A percentile compares a stretch with the other conserved stretches of the same genome.
phyloP scores from a whole-genome alignment of 2,329 filamentous ascomycete genomes.

The Neopestalotiopsis rosae region DNA sequence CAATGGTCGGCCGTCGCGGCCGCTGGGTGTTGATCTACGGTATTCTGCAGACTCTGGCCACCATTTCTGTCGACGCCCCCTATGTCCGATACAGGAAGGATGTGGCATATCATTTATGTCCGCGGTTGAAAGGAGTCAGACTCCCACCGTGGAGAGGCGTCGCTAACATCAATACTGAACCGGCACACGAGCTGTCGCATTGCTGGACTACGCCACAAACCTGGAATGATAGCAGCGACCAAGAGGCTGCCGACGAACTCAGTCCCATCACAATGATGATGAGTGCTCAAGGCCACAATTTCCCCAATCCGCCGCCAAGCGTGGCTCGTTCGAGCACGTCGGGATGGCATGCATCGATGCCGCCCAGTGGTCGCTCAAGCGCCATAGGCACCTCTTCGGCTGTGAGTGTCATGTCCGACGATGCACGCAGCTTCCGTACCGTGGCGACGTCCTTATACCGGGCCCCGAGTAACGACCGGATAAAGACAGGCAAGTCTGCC shows the following conservation, averaged over 20 bases:
- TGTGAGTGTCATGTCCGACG: conserved; percentile 34
- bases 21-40: conserved; percentile 68
- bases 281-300: conserved; percentile 28
- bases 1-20: conserved; percentile 59
- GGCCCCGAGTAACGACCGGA: conserved; percentile 11
- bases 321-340: conserved; percentile 21
- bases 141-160: conserved; percentile 60
- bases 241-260: conserved; percentile 20
- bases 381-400: conserved; percentile 35
- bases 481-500: conserved; percentile 21
- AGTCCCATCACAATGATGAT: conserved; percentile 33
- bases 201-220: conserved; percentile 54
- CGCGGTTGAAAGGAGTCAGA: conserved; percentile 55
- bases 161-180: conserved; percentile 36
- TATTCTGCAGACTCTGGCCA: conserved; percentile 63
- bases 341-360: conserved; percentile 26
- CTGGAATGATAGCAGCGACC: conserved; percentile 37
- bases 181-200: conserved; percentile 55
- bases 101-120: conserved; percentile 63
- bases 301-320: conserved; percentile 28
- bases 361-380: conserved; percentile 30
- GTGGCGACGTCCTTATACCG: conserved; percentile 16
- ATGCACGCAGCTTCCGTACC: conserved; percentile 26
- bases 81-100: conserved; percentile 56
- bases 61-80: conserved; percentile 62